Conservation (phyloP, 2,329 filamentous ascomycete genomes). For the Hypoxylon sp. region DNA sequence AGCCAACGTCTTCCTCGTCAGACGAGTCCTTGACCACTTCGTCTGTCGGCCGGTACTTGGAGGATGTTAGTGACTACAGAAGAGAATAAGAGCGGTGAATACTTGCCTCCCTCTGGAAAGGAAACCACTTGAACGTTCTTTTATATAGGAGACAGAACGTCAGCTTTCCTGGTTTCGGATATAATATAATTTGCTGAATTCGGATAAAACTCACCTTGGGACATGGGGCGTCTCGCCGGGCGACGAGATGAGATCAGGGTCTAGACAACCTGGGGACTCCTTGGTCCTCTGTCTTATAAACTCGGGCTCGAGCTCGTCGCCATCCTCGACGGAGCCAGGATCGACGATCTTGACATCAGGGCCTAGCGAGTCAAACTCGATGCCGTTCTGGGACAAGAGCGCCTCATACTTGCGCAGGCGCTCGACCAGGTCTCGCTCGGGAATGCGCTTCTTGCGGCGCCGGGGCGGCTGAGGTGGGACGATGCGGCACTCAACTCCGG, state of each 20-base stretch:
- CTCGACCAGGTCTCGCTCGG: slow-evolving; percentile 74
- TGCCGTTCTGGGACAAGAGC: slow-evolving; percentile 69
- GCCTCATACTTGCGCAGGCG: slow-evolving; percentile 74
- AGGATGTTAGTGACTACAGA: slow-evolving; percentile 28
- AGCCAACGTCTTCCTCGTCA: slow-evolving; percentile 62
- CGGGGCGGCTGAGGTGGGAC: slow-evolving; percentile 64
- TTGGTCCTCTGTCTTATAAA: slow-evolving; percentile 58
- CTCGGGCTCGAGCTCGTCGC: slow-evolving; percentile 64
- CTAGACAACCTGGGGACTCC: slow-evolving; percentile 58
- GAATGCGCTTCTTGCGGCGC: slow-evolving; percentile 68
- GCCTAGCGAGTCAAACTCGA: slow-evolving; percentile 73
- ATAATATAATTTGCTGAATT: background rate
- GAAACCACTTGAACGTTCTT: slow-evolving; percentile 58
- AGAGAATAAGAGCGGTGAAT: slow-evolving; percentile 1
- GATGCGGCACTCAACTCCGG: slow-evolving; percentile 67
- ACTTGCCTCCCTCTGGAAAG: slow-evolving; percentile 60
- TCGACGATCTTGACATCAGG: slow-evolving; percentile 55
- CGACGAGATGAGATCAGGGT: slow-evolving; percentile 46
- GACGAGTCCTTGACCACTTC: slow-evolving; percentile 61
- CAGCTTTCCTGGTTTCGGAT: slow-evolving; percentile 11
- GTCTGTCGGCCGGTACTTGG: slow-evolving; percentile 60
- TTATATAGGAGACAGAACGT: slow-evolving; percentile 9
- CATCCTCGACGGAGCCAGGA: slow-evolving; percentile 55
- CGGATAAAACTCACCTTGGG: slow-evolving; percentile 36
- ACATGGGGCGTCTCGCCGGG: slow-evolving; percentile 43